Percentiles rank a stretch among this genome's conserved stretches.
These are phyloP conservation scores for Haematococcus lacustris DNA, from an alignment of 139 green algal genomes.

Conservation along the genomic window DNA sequence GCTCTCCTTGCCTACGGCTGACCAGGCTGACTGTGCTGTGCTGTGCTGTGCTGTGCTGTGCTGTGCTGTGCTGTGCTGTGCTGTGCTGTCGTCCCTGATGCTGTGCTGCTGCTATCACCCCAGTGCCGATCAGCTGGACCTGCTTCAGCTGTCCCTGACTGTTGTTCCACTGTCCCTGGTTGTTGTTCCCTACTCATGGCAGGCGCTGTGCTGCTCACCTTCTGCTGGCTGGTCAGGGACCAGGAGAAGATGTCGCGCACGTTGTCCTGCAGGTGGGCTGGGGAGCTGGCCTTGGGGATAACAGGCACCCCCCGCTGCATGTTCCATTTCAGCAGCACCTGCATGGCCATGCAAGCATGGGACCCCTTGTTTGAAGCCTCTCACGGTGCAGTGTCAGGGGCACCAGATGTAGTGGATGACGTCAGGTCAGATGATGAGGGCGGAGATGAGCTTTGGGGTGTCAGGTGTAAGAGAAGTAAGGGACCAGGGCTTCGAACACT, in stretches of 20 bases:
- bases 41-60: too few species aligned
- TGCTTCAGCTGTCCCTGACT: too few species aligned
- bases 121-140: too few species aligned
- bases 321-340: constrained; percentile 80
- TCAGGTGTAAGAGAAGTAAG: neutral
- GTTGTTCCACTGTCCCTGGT: too few species aligned
- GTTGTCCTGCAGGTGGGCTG: constrained; percentile 11
- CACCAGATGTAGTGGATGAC: neutral
- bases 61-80: too few species aligned
- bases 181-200: too few species aligned
- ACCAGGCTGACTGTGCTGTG: too few species aligned
- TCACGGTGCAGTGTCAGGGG: neutral
- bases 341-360: constrained; percentile 5
- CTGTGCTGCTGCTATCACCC: too few species aligned
- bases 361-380: neutral
- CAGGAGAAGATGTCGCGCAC: constrained; percentile 8
- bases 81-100: too few species aligned
- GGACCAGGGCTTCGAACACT: neutral
- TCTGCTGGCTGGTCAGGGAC: constrained; percentile 12
- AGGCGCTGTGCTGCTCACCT: too few species aligned
- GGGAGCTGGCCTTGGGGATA: constrained; percentile 44
- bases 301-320: constrained; percentile 74
- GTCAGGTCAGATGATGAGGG: neutral
- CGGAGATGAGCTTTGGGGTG: neutral
- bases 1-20: too few species aligned